Percentiles rank a stretch among this genome's conserved stretches.
Evolutionary conservation across 768 basidiomycete genomes (phyloP).

Genomic region (Tricholoma matsutake): DNA sequence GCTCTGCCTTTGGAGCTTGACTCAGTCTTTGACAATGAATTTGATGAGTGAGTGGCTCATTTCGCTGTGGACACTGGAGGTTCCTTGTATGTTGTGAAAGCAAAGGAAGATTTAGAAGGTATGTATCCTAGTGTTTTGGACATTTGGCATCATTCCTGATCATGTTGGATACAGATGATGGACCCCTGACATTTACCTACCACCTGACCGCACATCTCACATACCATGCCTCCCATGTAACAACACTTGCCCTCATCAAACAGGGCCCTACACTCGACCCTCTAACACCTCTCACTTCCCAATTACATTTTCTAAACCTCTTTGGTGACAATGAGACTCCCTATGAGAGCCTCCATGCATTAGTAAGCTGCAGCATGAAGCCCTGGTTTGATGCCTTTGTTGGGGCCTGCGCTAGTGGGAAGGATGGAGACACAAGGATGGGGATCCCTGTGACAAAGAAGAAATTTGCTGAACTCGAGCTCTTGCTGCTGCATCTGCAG

Average conservation of each 20-base stretch:
- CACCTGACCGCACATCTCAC: constrained; percentile 67
- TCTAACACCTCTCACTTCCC: constrained; percentile 71
- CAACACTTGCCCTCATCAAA: constrained; percentile 94
- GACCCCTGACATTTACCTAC: constrained; percentile 58
- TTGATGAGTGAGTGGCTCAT: constrained; percentile 68
- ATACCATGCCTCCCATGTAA: constrained; percentile 77
- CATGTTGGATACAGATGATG: constrained; percentile 44
- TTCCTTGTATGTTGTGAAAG: constrained; percentile 81
- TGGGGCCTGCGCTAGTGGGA: neutral
- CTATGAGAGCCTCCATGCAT: constrained; percentile 85
- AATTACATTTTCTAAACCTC: constrained; percentile 90
- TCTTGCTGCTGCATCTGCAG: constrained; percentile 90
- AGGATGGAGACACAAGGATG: constrained; percentile 67
- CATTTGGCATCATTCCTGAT: constrained; percentile 13
- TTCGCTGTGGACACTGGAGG: constrained; percentile 76
- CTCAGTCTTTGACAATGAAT: constrained; percentile 66
- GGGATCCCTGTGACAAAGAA: constrained; percentile 99
- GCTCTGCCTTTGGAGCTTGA: constrained; percentile 63
- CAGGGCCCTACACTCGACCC: constrained; percentile 81
- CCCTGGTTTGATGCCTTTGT: neutral
- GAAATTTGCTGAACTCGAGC: constrained; percentile 97
- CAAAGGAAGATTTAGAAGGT: constrained; percentile 74
- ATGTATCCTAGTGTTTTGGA: constrained; percentile 17
- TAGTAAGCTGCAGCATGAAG: no score
- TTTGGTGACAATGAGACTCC: constrained; percentile 88